Percentiles rank a stretch among this genome's conserved stretches.
Conservation (phyloP, 352 stramenopile species). For the Phytophthora sansomeana region DNA sequence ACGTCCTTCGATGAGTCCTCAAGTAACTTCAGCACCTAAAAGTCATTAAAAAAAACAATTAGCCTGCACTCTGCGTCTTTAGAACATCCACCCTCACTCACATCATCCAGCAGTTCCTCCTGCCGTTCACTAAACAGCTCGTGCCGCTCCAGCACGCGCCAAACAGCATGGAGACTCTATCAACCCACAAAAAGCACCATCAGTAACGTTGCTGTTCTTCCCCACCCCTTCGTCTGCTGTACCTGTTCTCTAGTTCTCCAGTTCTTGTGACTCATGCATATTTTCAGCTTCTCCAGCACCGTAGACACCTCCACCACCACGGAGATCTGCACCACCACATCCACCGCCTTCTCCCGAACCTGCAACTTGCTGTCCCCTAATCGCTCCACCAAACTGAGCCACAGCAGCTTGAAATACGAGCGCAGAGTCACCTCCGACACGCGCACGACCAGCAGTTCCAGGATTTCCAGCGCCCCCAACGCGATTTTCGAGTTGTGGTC, state of each 20-base stretch:
- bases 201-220: background rate
- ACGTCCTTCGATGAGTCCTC: slow-evolving; percentile 90
- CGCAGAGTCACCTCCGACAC: slow-evolving; percentile 57
- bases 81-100: slow-evolving; percentile 24
- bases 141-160: slow-evolving; percentile 65
- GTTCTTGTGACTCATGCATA: slow-evolving; percentile 73
- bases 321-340: slow-evolving; percentile 72
- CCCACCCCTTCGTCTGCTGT: background rate
- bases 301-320: slow-evolving; percentile 67
- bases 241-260: slow-evolving; percentile 87
- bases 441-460: slow-evolving; percentile 59
- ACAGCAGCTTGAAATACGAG: slow-evolving; percentile 70
- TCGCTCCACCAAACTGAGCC: slow-evolving; percentile 71
- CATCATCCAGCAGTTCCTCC: slow-evolving; percentile 66
- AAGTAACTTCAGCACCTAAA: slow-evolving; percentile 65
- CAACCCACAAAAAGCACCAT: slow-evolving; percentile 9
- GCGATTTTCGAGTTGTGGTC: slow-evolving; percentile 90
- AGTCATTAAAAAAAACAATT: slow-evolving; percentile 5
- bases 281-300: slow-evolving; percentile 66
- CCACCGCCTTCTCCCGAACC: slow-evolving; percentile 77
- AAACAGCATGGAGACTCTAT: slow-evolving; percentile 73
- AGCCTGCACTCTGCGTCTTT: background rate
- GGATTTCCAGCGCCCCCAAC: slow-evolving; percentile 66
- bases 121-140: slow-evolving; percentile 59
- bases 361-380: slow-evolving; percentile 83